Evolutionary conservation across 2,329 filamentous ascomycete genomes (phyloP).

Genomic region (Cladosporium sp.): DNA sequence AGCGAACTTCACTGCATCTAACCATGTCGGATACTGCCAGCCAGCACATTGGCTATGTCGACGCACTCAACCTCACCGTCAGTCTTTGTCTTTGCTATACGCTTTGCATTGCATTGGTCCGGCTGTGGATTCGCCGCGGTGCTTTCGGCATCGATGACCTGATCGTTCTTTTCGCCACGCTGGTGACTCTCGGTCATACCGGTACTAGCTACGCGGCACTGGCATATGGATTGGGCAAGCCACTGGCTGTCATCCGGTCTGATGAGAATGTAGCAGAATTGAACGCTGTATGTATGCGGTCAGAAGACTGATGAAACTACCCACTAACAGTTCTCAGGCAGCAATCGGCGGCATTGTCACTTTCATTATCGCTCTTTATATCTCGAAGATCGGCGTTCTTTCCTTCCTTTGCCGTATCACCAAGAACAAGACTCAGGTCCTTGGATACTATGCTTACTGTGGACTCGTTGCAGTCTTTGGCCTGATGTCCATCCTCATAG

Average conservation of each 20-base stretch:
- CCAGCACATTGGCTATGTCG: conserved; percentile 4
- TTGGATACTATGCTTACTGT: conserved; percentile 24
- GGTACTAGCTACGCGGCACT: conserved; percentile 27
- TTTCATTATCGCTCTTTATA: conserved; percentile 27
- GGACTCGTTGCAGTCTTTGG: conserved; percentile 22
- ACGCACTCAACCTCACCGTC: conserved; percentile 25
- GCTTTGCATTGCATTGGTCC: conserved; percentile 25
- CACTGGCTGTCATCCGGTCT: conserved; percentile 19
- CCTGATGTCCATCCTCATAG: conserved; percentile 27
- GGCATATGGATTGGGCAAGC: conserved; percentile 24
- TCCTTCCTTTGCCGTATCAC: conserved; percentile 30
- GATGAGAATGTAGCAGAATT: conserved; percentile 19
- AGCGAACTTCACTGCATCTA: conserved; percentile 5
- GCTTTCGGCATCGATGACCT: conserved; percentile 27
- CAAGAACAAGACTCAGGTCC: conserved; percentile 22
- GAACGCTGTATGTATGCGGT: conserved; percentile 15
- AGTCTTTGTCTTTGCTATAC: conserved; percentile 31
- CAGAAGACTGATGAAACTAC: too few species aligned
- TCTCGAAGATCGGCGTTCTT: conserved; percentile 30
- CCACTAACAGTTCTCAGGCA: conserved; percentile 16
- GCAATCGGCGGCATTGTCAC: conserved; percentile 25
- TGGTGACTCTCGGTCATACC: conserved; percentile 26
- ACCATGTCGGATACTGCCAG: conserved; percentile 2
- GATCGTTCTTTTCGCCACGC: conserved; percentile 26
- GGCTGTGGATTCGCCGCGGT: conserved; percentile 27